Evolutionary conservation across 169 alveolate genomes (phyloP), one percentile per base, ranked within the genome.

Genomic region (Eimeria praecox): DNA sequence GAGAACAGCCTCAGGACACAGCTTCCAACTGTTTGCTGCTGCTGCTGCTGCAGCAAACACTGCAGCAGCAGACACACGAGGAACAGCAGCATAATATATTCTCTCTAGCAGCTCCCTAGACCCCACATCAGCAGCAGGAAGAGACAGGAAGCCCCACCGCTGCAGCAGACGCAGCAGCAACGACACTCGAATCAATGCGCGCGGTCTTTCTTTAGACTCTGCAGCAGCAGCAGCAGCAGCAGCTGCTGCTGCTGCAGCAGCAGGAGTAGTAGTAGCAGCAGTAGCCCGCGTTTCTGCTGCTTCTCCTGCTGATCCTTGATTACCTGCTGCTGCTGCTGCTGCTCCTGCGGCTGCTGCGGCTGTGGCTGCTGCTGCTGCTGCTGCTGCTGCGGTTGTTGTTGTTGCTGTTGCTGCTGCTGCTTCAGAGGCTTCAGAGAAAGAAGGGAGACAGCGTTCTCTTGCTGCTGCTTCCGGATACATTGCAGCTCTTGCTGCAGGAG

Each of bases 121-220:
- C 16, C 22, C 77, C 40, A 14, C 75, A 40, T 83, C 91, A 9
- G n/a, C 20, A 1, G 91, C 91, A 30, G 91, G 91, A 5, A 83
- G 91, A 49, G 56, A 52, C 77, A 83, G 14, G 30, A 83, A 83
- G 40, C 91, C 91, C 91, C 91, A 83, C 91, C 30, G 46, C 40
- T 24, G 49, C 75, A 83, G 75, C 71, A 83, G 62, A 16, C 91
- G 71, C 49, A 83, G 75, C 30, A 83, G 75, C 46, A 83, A 77
- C n/a, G 91, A 83, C 46, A 83, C 91, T 56, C 91, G 91, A 30
- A 83, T 77, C 71, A 83, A 27, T 20, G 91, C 77, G 78, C 27
- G 44, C 8, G 75, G 75, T 52, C 64, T 30, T 16, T n/a, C 1
- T 14, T 52, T 27, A 14, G 69, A 18, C 75, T 35, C 20, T 54